Base-by-base conservation (phyloP, 2,329 filamentous ascomycete species). In the Penicillium rolfsii region DNA sequence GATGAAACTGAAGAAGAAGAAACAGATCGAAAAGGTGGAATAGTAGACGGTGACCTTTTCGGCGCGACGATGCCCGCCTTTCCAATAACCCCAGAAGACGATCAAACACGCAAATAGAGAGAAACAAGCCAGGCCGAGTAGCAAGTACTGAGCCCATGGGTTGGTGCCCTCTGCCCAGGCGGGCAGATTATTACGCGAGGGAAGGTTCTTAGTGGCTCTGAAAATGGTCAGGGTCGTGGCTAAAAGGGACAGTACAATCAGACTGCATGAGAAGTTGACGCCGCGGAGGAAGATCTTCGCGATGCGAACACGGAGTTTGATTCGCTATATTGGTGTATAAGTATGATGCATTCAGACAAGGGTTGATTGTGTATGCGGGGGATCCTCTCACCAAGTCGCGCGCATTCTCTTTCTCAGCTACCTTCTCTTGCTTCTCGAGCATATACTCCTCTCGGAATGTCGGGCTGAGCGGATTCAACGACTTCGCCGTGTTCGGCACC, bases 1-100 rank as follows among this genome's bases (percentile, higher is more conserved):
- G 72, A 96, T 80, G 76, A 96, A 89, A 75, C 90, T 95, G 78
- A 96, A 89, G 74, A 95, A 89, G 83, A 98, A 98, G 85, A 94
- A 97, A 69, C 88, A 89, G 63, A 97, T 90, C 36, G 93, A 90
- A 76, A 99, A 97, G 70, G 95, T 86, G 48, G 93, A 96, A 81
- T 98, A 98, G 83, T 98, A 99, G 52, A 96, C 89, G 55, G 90
- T 90, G 26, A 95, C 90, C 79, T 97, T 97, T 78, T 97, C 93
- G 12, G 95, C 95, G 68, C 92, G 86, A 69, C 83, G 83, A 78
- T 98, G 94, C 1, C 95, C 95, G 58, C 93, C 92, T 74, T 89
- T 88, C 82, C 87, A 96, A 82, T 98, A 98, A 16, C 88, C 90
- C 71, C 88, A 84, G 72, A 99, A 91, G 67, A 99, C 89, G 59